Conservation (phyloP, 805 yeast species). For the Suhomyces tanzawaensis region DNA sequence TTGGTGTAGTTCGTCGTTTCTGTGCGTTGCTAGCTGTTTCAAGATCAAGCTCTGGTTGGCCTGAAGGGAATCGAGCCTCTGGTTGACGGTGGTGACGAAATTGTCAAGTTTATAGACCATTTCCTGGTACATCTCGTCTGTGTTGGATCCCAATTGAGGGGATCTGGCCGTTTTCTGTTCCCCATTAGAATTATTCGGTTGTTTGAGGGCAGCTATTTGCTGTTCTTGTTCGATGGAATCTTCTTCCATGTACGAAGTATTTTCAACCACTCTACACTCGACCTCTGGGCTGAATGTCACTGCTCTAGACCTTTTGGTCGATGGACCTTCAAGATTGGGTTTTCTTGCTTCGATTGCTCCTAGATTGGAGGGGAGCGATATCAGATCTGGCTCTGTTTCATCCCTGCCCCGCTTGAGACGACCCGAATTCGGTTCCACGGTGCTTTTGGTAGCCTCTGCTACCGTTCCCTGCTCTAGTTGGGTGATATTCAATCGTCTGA, state of each 20-base stretch:
- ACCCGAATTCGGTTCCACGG: neutral
- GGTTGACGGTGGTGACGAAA: conserved; percentile 1
- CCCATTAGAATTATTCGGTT: no score
- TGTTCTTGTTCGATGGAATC: no score
- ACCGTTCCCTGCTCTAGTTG: conserved; percentile 5
- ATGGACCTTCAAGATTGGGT: no score
- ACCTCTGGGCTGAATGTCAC: conserved; percentile 1
- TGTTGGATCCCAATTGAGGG: neutral
- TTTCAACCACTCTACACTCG: neutral
- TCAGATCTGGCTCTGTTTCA: no score
- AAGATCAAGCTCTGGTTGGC: conserved; percentile 2
- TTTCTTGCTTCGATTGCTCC: no score
- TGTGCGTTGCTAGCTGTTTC: neutral
- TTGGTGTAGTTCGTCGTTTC: neutral
- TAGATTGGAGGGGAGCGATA: no score
- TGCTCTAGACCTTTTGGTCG: neutral
- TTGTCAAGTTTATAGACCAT: neutral
- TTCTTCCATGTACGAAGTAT: neutral
- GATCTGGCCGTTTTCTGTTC: no score
- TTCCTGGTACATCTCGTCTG: neutral
- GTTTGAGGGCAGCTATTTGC: no score
- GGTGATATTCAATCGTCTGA: conserved; percentile 5
- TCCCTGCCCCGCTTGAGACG: neutral
- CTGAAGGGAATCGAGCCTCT: conserved; percentile 1
- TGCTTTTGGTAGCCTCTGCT: neutral